A percentile compares a stretch with the other conserved stretches of the same genome.
phyloP scores from a whole-genome alignment of 305 asterid species.

The Fraxinus dipetala region DNA sequence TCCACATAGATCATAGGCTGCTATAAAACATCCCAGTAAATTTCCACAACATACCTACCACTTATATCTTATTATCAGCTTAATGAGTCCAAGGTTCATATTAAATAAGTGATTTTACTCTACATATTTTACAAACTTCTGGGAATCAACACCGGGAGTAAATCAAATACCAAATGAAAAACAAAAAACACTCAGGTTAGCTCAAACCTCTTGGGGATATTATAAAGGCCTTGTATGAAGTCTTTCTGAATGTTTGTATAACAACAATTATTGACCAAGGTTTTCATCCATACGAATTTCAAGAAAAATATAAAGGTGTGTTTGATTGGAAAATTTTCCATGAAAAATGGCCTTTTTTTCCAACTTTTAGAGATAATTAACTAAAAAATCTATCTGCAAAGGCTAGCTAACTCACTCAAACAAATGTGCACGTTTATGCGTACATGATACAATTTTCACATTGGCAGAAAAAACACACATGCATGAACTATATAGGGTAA shows the following conservation, averaged over 20 bases:
- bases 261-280: not conserved
- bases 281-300: not conserved
- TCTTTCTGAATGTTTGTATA: conserved; percentile 8
- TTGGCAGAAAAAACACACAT: not conserved
- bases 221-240: not conserved
- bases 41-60: not conserved
- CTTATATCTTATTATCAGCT: conserved; percentile 9
- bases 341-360: too few relatives aligned
- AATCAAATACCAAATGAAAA: conserved; percentile 1
- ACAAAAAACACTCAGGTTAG: not conserved
- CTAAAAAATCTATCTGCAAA: not conserved
- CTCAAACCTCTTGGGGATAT: conserved; percentile 7
- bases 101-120: not conserved
- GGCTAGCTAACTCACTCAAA: not conserved
- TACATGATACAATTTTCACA: not conserved
- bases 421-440: not conserved
- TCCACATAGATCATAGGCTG: not conserved
- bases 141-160: conserved; percentile 10
- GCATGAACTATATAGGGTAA: conserved; percentile 15
- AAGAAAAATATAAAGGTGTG: not conserved
- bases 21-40: not conserved
- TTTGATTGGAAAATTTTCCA: too few relatives aligned
- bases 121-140: not conserved
- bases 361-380: not conserved
- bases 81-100: not conserved